Conservation (phyloP, 2,329 filamentous ascomycete genomes). For the Clonostachys solani region DNA sequence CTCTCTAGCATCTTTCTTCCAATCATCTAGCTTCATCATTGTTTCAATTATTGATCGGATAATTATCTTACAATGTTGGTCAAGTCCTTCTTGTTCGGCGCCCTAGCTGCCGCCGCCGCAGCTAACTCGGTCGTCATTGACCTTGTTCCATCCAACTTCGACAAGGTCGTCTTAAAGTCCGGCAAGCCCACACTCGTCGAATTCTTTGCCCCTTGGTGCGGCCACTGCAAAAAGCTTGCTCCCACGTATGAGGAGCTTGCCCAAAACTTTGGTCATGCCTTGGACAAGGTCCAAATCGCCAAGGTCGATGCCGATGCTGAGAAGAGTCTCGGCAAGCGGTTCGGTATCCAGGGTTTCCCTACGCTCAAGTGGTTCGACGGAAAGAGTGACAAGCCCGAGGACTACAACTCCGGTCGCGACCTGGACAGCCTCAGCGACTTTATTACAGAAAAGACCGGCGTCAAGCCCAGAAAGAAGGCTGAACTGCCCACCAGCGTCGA, state of each 20-base stretch:
- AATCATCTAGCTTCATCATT: too few species aligned
- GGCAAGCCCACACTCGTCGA: slow-evolving; percentile 95
- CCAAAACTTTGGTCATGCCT: slow-evolving; percentile 64
- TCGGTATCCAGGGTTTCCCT: slow-evolving; percentile 90
- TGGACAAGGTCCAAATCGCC: slow-evolving; percentile 75
- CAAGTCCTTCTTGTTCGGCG: slow-evolving; percentile 56
- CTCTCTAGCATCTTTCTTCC: too few species aligned
- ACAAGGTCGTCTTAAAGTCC: slow-evolving; percentile 80
- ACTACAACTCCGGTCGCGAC: slow-evolving; percentile 85
- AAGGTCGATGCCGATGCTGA: slow-evolving; percentile 96
- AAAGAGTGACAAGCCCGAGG: slow-evolving; percentile 77
- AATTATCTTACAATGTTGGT: slow-evolving; percentile 39
- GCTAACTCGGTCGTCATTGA: slow-evolving; percentile 85
- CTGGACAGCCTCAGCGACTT: slow-evolving; percentile 80
- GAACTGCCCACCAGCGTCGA: slow-evolving; percentile 71
- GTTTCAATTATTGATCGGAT: too few species aligned
- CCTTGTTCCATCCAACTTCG: slow-evolving; percentile 87
- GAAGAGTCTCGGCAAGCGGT: slow-evolving; percentile 77
- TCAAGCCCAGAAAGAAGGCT: slow-evolving; percentile 74
- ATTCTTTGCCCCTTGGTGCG: slow-evolving; percentile 98
- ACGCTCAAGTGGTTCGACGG: slow-evolving; percentile 98
- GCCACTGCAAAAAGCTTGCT: slow-evolving; percentile 97
- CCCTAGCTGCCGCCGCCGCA: slow-evolving; percentile 49
- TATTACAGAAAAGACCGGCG: slow-evolving; percentile 80
- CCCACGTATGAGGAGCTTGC: slow-evolving; percentile 93